Evolutionary conservation across 2,329 filamentous ascomycete genomes (phyloP).

Genomic region (Fusarium equiseti): DNA sequence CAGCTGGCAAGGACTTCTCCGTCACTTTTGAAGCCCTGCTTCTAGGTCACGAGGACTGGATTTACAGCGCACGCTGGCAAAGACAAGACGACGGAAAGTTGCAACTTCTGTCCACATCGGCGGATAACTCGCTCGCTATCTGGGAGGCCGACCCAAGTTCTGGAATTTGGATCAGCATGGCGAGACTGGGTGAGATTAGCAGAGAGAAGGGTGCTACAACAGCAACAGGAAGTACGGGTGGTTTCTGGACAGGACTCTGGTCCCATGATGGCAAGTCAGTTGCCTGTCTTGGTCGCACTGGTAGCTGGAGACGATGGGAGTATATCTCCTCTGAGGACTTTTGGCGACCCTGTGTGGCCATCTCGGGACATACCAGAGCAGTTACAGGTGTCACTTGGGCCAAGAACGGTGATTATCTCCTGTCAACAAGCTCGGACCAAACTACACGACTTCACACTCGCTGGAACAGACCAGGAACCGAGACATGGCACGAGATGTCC

Average conservation of each 20-base stretch:
- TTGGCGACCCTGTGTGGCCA: slow-evolving; percentile 82
- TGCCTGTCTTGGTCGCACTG: slow-evolving; percentile 87
- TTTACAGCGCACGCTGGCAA: slow-evolving; percentile 88
- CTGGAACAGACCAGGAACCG: slow-evolving; percentile 68
- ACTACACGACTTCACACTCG: slow-evolving; percentile 88
- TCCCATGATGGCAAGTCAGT: slow-evolving; percentile 80
- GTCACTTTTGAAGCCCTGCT: slow-evolving; percentile 94
- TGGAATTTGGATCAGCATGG: slow-evolving; percentile 90
- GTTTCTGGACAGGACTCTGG: slow-evolving; percentile 97
- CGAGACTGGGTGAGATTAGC: slow-evolving; percentile 92
- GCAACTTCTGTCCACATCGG: slow-evolving; percentile 88
- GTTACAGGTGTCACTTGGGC: slow-evolving; percentile 90
- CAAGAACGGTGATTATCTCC: slow-evolving; percentile 81
- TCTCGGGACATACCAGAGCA: slow-evolving; percentile 85
- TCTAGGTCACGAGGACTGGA: slow-evolving; percentile 97
- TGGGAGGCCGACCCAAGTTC: slow-evolving; percentile 89
- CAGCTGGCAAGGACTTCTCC: slow-evolving; percentile 73
- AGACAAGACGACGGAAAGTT: slow-evolving; percentile 64
- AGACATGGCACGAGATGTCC: slow-evolving; percentile 94
- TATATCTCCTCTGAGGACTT: slow-evolving; percentile 69
- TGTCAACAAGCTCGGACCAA: slow-evolving; percentile 92
- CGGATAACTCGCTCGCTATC: slow-evolving; percentile 93
- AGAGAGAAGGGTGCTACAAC: slow-evolving; percentile 95
- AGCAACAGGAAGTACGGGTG: slow-evolving; percentile 93
- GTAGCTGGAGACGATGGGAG: slow-evolving; percentile 91